A percentile compares a stretch with the other conserved stretches of the same genome.
These are phyloP conservation scores for Ceratocystis cacaofunesta DNA, from an alignment of 2,329 filamentous ascomycete species.

Conservation along the genomic window DNA sequence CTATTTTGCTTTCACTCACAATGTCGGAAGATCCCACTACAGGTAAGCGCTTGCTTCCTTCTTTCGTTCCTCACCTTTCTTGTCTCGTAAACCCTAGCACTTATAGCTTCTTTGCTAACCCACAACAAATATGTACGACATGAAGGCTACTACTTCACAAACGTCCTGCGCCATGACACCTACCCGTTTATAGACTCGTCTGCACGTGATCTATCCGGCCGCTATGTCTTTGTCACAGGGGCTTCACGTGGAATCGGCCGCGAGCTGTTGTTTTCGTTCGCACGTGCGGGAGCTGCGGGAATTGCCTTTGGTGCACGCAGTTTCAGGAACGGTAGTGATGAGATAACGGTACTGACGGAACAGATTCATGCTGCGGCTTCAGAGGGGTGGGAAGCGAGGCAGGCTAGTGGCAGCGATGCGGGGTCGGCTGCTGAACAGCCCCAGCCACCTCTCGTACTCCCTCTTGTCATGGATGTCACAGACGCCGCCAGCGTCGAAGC, in stretches of 20 bases:
- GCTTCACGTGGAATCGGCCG: conserved; percentile 40
- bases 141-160: conserved; percentile 21
- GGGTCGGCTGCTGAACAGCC: conserved; percentile 20
- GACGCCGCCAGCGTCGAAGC: conserved; percentile 23
- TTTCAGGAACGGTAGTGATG: conserved; percentile 23
- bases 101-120: not conserved
- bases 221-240: conserved; percentile 37
- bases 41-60: not conserved
- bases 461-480: conserved; percentile 28
- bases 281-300: conserved; percentile 34
- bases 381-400: not conserved
- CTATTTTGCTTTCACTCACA: not conserved
- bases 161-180: conserved; percentile 32
- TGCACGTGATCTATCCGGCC: conserved; percentile 26
- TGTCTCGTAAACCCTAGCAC: not conserved
- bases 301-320: conserved; percentile 42
- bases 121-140: not conserved
- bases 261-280: conserved; percentile 40
- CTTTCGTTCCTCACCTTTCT: not conserved
- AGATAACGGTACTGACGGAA: conserved; percentile 14
- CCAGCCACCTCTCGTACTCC: conserved; percentile 27
- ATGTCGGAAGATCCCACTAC: conserved; percentile 8
- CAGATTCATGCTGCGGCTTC: not conserved
- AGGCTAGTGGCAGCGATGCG: conserved; percentile 21
- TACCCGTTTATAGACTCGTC: conserved; percentile 36